Conservation (phyloP, 2,329 filamentous ascomycete genomes). For the Botrytis hyacinthi region DNA sequence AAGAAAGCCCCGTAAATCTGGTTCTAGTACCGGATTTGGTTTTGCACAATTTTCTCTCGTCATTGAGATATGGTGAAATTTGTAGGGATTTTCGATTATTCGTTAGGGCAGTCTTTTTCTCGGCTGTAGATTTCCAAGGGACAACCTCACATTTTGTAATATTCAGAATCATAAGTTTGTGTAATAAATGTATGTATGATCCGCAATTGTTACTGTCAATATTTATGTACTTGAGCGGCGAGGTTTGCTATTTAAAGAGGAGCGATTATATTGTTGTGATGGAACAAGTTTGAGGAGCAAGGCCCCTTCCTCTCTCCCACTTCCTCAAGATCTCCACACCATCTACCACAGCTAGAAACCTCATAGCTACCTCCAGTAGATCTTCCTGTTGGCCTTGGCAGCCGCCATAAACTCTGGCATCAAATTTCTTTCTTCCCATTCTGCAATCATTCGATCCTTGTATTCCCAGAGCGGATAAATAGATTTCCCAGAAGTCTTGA, state of each 20-base stretch:
- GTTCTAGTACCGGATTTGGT: fast-evolving
- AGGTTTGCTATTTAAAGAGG: background rate
- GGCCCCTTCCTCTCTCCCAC: background rate
- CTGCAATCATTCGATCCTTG: background rate
- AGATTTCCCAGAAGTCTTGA: background rate
- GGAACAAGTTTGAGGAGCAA: background rate
- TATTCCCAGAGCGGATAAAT: background rate
- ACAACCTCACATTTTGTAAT: background rate
- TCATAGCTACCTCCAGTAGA: background rate
- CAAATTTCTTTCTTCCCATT: background rate
- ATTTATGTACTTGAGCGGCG: background rate
- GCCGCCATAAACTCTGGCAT: background rate
- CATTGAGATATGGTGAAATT: background rate
- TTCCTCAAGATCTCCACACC: background rate
- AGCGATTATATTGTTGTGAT: background rate
- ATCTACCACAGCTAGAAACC: background rate
- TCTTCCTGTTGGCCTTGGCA: background rate
- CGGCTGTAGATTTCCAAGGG: background rate
- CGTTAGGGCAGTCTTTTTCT: background rate
- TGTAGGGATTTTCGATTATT: background rate
- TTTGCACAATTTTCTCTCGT: background rate
- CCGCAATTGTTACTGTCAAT: background rate
- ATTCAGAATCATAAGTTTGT: background rate
- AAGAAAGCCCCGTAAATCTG: background rate
- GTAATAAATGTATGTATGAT: background rate